These are phyloP conservation scores for Spatholobus suberectus DNA, from an alignment of 306 rosid species.

Conservation along the genomic window DNA sequence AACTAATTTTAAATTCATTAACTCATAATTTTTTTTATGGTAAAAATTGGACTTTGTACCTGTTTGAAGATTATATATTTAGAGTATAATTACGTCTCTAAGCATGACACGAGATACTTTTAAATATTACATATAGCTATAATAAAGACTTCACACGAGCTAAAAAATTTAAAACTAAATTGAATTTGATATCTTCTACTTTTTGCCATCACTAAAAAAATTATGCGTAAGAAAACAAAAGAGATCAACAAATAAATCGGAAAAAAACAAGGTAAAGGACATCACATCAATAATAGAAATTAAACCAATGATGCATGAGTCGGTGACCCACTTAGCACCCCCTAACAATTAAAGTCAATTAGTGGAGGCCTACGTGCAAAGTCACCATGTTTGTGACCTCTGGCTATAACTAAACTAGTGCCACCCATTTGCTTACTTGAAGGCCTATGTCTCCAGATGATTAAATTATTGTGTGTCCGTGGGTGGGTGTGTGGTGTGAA, in stretches of 20 bases:
- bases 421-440: conserved; percentile 32
- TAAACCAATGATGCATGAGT: conserved; percentile 31
- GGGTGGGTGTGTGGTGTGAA: background rate
- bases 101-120: background rate
- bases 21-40: too few species aligned
- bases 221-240: background rate
- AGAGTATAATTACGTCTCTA: background rate
- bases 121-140: background rate
- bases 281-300: conserved; percentile 33
- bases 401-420: background rate
- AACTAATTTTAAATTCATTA: background rate
- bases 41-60: background rate
- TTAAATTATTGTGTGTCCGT: background rate
- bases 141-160: background rate
- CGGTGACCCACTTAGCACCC: conserved; percentile 42
- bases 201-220: background rate
- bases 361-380: conserved; percentile 33
- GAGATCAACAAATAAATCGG: background rate
- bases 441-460: conserved; percentile 32
- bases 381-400: conserved; percentile 51
- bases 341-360: conserved; percentile 36
- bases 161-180: background rate
- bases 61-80: background rate
- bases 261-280: conserved; percentile 20
- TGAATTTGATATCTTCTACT: background rate